Conservation (phyloP, 1,284 basidiomycete genomes). For the Limonomyces culmigenus region DNA sequence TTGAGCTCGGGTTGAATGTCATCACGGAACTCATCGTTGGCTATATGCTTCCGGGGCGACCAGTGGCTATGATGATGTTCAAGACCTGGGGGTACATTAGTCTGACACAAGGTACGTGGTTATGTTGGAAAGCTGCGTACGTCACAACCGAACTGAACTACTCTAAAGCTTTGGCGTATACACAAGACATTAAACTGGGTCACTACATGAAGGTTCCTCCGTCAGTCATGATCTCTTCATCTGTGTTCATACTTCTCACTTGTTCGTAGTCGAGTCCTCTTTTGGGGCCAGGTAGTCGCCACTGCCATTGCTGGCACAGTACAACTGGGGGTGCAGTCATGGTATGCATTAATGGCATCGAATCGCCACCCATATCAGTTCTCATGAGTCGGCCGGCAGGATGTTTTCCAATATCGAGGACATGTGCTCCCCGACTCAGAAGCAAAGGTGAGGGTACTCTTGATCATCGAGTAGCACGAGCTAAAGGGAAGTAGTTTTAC, state of each 20-base stretch:
- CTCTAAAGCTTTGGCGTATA: constrained; percentile 22
- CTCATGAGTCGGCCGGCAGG: constrained; percentile 10
- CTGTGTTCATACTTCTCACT: constrained; percentile 14
- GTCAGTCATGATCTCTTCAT: constrained; percentile 35
- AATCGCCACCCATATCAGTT: background rate
- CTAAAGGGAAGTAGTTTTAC: constrained; percentile 17
- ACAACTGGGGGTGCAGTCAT: constrained; percentile 48
- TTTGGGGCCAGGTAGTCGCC: constrained; percentile 33
- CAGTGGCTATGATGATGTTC: constrained; percentile 31
- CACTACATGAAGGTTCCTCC: constrained; percentile 58
- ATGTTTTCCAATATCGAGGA: constrained; percentile 42
- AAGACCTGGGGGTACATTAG: constrained; percentile 30
- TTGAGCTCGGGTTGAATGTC: constrained; percentile 12
- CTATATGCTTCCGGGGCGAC: constrained; percentile 27
- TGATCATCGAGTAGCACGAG: background rate
- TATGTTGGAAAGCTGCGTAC: background rate
- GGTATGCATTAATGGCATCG: constrained; percentile 12
- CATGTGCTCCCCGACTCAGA: constrained; percentile 28
- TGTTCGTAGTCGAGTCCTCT: constrained; percentile 8
- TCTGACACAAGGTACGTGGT: constrained; percentile 20
- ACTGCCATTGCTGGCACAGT: constrained; percentile 44
- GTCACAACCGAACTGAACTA: background rate
- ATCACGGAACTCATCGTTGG: constrained; percentile 31
- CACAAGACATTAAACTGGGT: constrained; percentile 48
- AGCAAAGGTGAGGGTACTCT: constrained; percentile 17